Evolutionary conservation across 352 stramenopile genomes (phyloP).

Genomic region (Phytopythium sindhum): DNA sequence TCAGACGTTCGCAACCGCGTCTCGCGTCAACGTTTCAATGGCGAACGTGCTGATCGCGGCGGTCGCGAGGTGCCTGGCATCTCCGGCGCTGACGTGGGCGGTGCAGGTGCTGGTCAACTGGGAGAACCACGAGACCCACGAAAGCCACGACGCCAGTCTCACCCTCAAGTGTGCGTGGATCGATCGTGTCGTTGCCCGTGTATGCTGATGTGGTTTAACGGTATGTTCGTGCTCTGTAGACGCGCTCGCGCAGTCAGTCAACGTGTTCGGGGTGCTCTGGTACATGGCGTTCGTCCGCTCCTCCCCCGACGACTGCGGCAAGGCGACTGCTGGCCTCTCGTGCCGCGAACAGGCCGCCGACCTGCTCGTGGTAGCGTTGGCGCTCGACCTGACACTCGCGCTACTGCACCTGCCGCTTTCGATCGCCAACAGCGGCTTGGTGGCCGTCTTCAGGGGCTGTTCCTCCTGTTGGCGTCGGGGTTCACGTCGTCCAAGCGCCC

Average conservation of each 20-base stretch:
- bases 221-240: constrained; percentile 19
- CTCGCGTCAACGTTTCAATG: constrained; percentile 22
- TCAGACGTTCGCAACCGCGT: constrained; percentile 11
- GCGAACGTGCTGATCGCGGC: constrained; percentile 33
- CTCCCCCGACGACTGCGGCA: constrained; percentile 14
- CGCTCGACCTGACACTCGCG: constrained; percentile 37
- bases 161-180: constrained; percentile 67
- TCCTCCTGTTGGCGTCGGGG: background rate
- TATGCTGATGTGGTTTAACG: background rate
- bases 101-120: constrained; percentile 48
- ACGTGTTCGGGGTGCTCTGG: constrained; percentile 56
- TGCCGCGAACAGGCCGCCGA: constrained; percentile 43
- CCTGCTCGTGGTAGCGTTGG: constrained; percentile 46
- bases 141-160: constrained; percentile 62
- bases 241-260: constrained; percentile 57
- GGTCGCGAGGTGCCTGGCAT: constrained; percentile 10
- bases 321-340: constrained; percentile 17
- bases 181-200: background rate
- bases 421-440: background rate
- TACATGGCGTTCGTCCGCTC: constrained; percentile 45
- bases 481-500: background rate
- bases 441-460: background rate
- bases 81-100: constrained; percentile 31
- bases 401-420: constrained; percentile 16
- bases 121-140: constrained; percentile 73